Base-by-base conservation (phyloP, 805 yeast genomes). In the Cyberlindnera veronae region DNA sequence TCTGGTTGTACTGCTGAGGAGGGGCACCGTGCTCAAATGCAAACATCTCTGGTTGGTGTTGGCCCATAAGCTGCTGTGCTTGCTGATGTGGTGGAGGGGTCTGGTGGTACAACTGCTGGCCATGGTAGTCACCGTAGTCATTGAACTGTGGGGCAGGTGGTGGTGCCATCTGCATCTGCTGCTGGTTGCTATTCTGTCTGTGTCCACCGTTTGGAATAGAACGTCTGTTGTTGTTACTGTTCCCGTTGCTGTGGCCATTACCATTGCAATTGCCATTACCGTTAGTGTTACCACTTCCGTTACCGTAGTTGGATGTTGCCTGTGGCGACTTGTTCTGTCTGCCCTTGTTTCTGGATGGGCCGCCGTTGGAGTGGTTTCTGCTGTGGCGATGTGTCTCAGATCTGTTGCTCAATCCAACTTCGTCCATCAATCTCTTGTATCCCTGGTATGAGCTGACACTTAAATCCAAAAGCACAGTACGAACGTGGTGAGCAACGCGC, bases 351-450 rank as follows among this genome's bases (percentile, higher is more conserved):
- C 50, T 44, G 21, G 47, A 35, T 7, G 41, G 34, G 6, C 45
- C 46, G 16, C 51, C 53, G 16, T 42, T 49, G 2, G 61, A 56
- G 24, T 55, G 56, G 15, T 49, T 38, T 52, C 61, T 54, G 12
- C 32, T 39, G 31, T 49, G 59, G 17, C 57, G 53, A 17, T 36
- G 41, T 2, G 32, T 15, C 9, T 45, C 53, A 27, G 36, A 32
- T 42, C 55, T 48, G 26, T 33, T 42, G 17, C 46, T 30, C 37
- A 90, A 66, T 3, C 97, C 97, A 46, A 89, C 91, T 61, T 91
- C 98, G 51, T 91, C 98, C 74, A 90, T 76, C 42, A 93, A 68
- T 49, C 95, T 79, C 57, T 86, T 85, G 62, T 87, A 86, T 26
- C 84, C 85, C 58, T 85, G 95, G 37, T 64, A 68, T 21, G 73